Base-by-base conservation (phyloP, 2,329 filamentous ascomycete species). In the Colletotrichum sp. region DNA sequence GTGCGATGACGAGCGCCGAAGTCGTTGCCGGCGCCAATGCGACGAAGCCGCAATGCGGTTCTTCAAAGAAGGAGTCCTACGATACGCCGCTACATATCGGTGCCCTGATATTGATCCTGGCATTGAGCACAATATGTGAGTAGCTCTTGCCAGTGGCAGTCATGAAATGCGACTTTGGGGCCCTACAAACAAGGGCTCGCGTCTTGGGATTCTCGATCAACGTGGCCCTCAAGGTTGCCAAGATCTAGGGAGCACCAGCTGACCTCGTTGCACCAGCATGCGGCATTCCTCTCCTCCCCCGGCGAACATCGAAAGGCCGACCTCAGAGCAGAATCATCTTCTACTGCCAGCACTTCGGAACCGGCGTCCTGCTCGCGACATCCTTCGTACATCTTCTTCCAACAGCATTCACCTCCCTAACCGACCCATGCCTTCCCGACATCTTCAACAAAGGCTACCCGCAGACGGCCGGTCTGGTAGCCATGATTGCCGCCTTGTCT, bases 321-420 rank as follows among this genome's bases (percentile, higher is more conserved):
- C 89, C 90, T 71, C 92, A 93, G 69, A 89, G 88, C 77, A 88
- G 84, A 26, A 88, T 94, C 79, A 89, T 94, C 78, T 93, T 94
- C 82, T 87, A 93, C 78, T 93, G 92, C 80, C 92, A 94, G 78
- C 94, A 95, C 85, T 94, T 95, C 78, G 94, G 95, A 81, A 97
- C 95, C 2, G 95, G 95, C 75, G 95, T 97, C 24, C 88, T 97
- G n/a, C 93, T 97, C 77, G 95, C 95, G 13, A 97, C 95, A 2
- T 95, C 95, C 71, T 97, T 97, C 81, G 94, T 96, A 30, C 95
- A 96, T 85, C 88, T 94, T 15, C 89, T 94, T 6, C 93, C 92
- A 70, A 94, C 91, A 30, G 93, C 93, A 1, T 95, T 95, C 80
- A 84, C 88, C 75, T 93, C 92, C 55, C 86, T 94, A 24, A 93